Evolutionary conservation across 1,139 yeast genomes (phyloP).

Genomic region (Kazachstania sp.): DNA sequence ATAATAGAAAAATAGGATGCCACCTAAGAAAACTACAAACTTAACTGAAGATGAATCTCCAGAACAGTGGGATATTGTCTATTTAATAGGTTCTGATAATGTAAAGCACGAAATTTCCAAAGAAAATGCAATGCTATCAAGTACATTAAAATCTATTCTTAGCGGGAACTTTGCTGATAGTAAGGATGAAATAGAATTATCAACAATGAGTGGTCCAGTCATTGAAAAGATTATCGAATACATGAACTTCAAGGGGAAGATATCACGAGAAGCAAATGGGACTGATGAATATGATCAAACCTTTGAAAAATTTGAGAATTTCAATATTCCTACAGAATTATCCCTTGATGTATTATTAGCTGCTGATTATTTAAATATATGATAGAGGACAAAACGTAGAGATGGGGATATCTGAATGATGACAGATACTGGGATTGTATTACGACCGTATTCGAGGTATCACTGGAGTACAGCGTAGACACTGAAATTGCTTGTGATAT

Average conservation of each 20-base stretch:
- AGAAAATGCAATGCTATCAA: constrained; percentile 46
- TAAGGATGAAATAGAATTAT: constrained; percentile 33
- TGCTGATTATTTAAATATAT: constrained; percentile 71
- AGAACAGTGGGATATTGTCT: neutral
- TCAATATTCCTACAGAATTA: constrained; percentile 86
- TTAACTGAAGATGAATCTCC: neutral
- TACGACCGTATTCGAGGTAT: no score
- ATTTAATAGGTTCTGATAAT: neutral
- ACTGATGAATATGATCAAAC: constrained; percentile 46
- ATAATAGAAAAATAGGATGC: no score
- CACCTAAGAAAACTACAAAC: no score
- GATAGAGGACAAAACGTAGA: neutral
- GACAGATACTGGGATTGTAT: no score
- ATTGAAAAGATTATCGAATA: constrained; percentile 82
- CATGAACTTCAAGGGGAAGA: constrained; percentile 61
- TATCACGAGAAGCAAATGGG: neutral
- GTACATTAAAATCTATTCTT: constrained; percentile 59
- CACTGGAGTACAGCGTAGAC: no score
- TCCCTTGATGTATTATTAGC: constrained; percentile 86
- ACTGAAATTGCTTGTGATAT: no score
- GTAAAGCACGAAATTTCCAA: neutral
- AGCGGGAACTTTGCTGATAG: constrained; percentile 35
- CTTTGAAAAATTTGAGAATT: constrained; percentile 58
- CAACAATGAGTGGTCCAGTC: constrained; percentile 59
- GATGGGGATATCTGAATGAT: neutral